Evolutionary conservation across 768 basidiomycete species (phyloP).

Genomic region (Cyathus striatus): DNA sequence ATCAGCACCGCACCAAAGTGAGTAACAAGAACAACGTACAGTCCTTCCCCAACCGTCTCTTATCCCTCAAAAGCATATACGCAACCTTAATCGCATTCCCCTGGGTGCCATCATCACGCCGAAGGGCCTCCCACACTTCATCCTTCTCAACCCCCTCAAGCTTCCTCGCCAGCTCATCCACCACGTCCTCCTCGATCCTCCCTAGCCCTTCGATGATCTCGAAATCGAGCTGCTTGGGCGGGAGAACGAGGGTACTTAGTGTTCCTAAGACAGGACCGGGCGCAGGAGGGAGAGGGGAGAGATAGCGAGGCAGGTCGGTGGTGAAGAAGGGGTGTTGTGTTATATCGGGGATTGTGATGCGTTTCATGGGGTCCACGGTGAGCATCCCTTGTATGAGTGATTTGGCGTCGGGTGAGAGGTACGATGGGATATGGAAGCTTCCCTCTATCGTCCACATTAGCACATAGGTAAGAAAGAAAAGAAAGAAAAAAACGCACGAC

Average conservation of each 20-base stretch:
- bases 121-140: conserved; percentile 83
- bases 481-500: conserved; percentile 44
- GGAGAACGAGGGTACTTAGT: conserved; percentile 66
- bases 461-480: neutral
- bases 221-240: conserved; percentile 65
- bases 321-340: conserved; percentile 89
- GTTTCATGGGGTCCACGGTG: conserved; percentile 88
- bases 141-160: conserved; percentile 76
- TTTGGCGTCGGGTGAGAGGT: conserved; percentile 73
- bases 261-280: conserved; percentile 75
- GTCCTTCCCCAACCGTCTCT: conserved; percentile 77
- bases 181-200: conserved; percentile 85
- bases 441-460: conserved; percentile 52
- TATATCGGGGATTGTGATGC: conserved; percentile 91
- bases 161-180: conserved; percentile 70
- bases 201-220: conserved; percentile 91
- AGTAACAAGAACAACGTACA: conserved; percentile 46
- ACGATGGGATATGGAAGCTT: conserved; percentile 77
- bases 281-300: conserved; percentile 73
- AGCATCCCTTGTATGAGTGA: conserved; percentile 86
- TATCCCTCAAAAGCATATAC: conserved; percentile 90
- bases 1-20: neutral
- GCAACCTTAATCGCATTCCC: conserved; percentile 96
- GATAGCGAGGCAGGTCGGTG: conserved; percentile 79
- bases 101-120: conserved; percentile 76